Base-by-base conservation (phyloP, 768 basidiomycete species). In the Chlorophyllum brunneum region DNA sequence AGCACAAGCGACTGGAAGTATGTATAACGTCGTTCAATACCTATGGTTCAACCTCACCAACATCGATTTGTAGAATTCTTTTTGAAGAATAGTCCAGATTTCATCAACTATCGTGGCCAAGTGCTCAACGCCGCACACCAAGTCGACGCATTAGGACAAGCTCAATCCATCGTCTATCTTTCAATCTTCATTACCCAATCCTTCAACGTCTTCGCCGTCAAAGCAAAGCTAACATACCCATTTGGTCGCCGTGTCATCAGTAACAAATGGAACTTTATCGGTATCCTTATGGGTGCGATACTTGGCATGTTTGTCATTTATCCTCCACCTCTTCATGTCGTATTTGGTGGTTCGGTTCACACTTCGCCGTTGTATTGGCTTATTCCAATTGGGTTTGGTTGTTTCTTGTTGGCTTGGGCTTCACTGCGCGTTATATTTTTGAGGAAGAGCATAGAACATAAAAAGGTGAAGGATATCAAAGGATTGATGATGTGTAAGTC, bases 401-500 rank as follows among this genome's bases (percentile, higher is more conserved):
- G 72, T 9, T 48, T 85, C 43, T 67, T 82, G 5, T 68, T 86
- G 9, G 73, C 62, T 0, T 85, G 83, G 83, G 67, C 83, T 15
- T 79, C 77, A 9, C 56, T 86, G 27, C 72, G 83, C 3, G 83
- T 86, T 20, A 38, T 85, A 16, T 52, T 86, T 30, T 60, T 84
- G 54, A 67, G 82, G 31, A 82, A 78, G 61, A 74, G 76, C 15
- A 66, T 83, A 20, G 78, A 82, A 59, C 71, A 75, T 42, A 63
- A 75, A 56, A 75, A 70, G 55, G 83, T 84, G 33, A 82, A 81
- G 59, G 81, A 83, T 64, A 83, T 86, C 58, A 78, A 76, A 54
- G 83, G 83, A 2, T 65, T 86, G 27, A 80, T 79, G 80, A 85
- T 86, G 85, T 83, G 83, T 85, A 72, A 58, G 83, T 78, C 20